phyloP scores from a whole-genome alignment of 2,329 filamentous ascomycete genomes.

The Penicillium sclerotigenum region DNA sequence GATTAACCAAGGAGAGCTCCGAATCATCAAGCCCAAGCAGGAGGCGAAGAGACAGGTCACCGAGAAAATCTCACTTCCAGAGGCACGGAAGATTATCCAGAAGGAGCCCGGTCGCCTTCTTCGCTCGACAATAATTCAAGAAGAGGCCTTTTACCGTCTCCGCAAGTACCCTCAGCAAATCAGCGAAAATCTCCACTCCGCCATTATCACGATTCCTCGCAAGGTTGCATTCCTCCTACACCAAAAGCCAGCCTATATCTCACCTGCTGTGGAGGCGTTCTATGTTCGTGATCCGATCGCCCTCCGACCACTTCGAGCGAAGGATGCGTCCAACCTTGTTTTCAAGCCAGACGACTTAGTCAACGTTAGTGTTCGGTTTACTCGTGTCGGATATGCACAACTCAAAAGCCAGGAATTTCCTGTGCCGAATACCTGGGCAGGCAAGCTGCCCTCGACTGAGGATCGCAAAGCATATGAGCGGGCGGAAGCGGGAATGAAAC shows the following conservation, averaged over 20 bases:
- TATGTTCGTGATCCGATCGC: conserved; percentile 82
- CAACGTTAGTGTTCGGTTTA: conserved; percentile 75
- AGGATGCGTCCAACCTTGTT: conserved; percentile 51
- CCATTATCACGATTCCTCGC: conserved; percentile 71
- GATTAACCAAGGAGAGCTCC: conserved; percentile 74
- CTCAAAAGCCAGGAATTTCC: conserved; percentile 79
- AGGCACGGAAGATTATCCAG: conserved; percentile 63
- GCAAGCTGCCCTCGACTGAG: conserved; percentile 39
- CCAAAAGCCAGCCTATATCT: conserved; percentile 69
- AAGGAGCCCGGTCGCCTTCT: conserved; percentile 58
- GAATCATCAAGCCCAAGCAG: conserved; percentile 62
- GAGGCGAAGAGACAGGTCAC: conserved; percentile 41
- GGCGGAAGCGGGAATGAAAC: conserved; percentile 77
- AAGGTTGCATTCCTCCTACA: conserved; percentile 78
- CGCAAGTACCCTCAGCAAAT: conserved; percentile 80
- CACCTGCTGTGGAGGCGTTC: conserved; percentile 83
- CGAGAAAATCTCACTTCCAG: conserved; percentile 57
- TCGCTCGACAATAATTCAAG: conserved; percentile 71
- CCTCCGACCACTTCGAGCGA: conserved; percentile 64
- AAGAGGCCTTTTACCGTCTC: conserved; percentile 86
- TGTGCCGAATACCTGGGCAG: conserved; percentile 57
- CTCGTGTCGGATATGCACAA: conserved; percentile 86
- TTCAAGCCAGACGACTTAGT: conserved; percentile 81
- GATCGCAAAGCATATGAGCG: conserved; percentile 48
- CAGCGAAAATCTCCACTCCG: conserved; percentile 69